Evolutionary conservation across 345 rosid genomes (phyloP).

Genomic region (Hibiscus tridactylites): DNA sequence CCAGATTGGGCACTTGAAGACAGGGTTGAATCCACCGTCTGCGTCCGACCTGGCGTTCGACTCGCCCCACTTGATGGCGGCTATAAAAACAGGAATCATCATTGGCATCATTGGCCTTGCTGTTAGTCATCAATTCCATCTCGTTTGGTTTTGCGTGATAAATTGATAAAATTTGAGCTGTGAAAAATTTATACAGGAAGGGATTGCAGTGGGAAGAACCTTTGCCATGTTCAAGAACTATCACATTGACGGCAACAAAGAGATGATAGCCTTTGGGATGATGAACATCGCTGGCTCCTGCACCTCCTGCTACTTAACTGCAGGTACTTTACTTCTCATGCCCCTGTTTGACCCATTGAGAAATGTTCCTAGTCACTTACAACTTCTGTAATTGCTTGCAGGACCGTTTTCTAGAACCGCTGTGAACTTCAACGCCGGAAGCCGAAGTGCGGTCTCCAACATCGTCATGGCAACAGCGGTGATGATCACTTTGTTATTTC

Average conservation of each 20-base stretch:
- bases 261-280: conserved; percentile 88
- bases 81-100: conserved; percentile 69
- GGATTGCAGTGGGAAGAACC: conserved; percentile 88
- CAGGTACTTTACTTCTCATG: conserved; percentile 32
- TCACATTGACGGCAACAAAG: conserved; percentile 92
- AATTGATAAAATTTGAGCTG: not conserved
- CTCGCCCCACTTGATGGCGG: conserved; percentile 49
- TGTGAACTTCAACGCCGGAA: conserved; percentile 88
- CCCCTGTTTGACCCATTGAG: not conserved
- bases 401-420: conserved; percentile 96
- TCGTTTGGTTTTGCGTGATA: not conserved
- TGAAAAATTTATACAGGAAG: conserved; percentile 53
- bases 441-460: conserved; percentile 82
- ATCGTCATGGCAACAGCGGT: conserved; percentile 86
- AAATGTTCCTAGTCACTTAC: not conserved
- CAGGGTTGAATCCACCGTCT: conserved; percentile 79
- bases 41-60: conserved; percentile 54
- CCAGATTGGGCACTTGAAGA: conserved; percentile 81
- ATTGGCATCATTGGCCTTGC: conserved; percentile 92
- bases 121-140: conserved; percentile 28
- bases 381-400: conserved; percentile 20
- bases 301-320: conserved; percentile 84
- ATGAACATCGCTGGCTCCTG: conserved; percentile 92
- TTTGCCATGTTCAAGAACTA: conserved; percentile 88
- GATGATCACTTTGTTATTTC: conserved; percentile 70